A percentile compares a stretch with the other conserved stretches of the same genome.
Conservation (phyloP, 176 grass and related monocot species). For the Triticum timopheevii region DNA sequence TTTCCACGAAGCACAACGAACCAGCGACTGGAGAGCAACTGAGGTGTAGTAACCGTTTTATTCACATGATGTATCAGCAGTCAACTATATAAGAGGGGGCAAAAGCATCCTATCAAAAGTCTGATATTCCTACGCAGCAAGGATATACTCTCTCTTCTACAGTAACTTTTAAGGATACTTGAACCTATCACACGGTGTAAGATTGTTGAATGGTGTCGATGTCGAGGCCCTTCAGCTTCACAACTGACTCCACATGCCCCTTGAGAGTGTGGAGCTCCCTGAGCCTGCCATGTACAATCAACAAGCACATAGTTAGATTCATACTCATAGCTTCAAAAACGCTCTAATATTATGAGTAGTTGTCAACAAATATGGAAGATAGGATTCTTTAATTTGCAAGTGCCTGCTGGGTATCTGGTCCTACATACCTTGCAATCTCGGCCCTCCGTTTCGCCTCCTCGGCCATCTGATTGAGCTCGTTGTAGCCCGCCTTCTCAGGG, state of each 20-base stretch:
- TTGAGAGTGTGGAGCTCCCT: constrained; percentile 24
- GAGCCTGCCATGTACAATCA: not conserved
- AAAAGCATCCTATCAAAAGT: not conserved
- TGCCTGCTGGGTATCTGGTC: not conserved
- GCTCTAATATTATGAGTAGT: no score
- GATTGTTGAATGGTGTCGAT: constrained; percentile 13
- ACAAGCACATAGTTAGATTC: no score
- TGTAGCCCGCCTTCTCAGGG: constrained; percentile 3
- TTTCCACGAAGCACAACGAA: not conserved
- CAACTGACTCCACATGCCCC: constrained; percentile 11
- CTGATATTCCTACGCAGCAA: not conserved
- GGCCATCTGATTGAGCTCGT: not conserved
- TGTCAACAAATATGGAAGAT: not conserved
- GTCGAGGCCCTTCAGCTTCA: constrained; percentile 29
- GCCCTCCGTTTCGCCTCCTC: constrained; percentile 28
- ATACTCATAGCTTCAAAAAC: no score
- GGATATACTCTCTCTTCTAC: not conserved
- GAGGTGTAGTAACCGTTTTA: not conserved
- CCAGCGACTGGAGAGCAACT: not conserved
- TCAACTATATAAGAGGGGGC: no score
- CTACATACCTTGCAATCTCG: not conserved
- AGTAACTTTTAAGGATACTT: not conserved
- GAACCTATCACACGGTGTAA: not conserved
- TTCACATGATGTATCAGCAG: not conserved
- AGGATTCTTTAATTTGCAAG: not conserved